Conservation (phyloP, 2,329 filamentous ascomycete species). For the Botrytis paeoniae region DNA sequence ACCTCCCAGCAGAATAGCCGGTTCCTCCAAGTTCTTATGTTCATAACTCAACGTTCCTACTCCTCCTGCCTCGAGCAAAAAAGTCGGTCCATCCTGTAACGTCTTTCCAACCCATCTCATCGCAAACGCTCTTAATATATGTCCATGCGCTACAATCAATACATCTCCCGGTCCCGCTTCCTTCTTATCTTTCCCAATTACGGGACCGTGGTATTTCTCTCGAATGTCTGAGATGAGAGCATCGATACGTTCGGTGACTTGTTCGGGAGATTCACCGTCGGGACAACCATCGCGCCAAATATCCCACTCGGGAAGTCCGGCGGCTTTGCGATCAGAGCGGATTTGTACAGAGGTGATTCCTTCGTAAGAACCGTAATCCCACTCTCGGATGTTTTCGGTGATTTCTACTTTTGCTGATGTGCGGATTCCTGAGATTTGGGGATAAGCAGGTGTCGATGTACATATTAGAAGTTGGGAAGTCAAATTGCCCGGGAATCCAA, state of each 20-base stretch:
- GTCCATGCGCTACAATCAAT: constrained; percentile 82
- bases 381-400: constrained; percentile 63
- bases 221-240: constrained; percentile 73
- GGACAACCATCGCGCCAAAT: constrained; percentile 90
- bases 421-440: constrained; percentile 35
- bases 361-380: constrained; percentile 88
- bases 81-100: constrained; percentile 67
- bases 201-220: constrained; percentile 54
- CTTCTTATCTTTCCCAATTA: constrained; percentile 51
- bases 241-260: constrained; percentile 73
- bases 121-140: constrained; percentile 83
- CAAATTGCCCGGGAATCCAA: too few relatives aligned
- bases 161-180: constrained; percentile 55
- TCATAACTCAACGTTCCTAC: constrained; percentile 82
- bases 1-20: constrained; percentile 74
- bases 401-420: constrained; percentile 63
- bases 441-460: not conserved
- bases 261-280: constrained; percentile 66
- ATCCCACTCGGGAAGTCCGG: constrained; percentile 58
- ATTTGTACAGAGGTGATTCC: constrained; percentile 74
- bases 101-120: constrained; percentile 78
- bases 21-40: constrained; percentile 73
- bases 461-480: not conserved
- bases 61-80: constrained; percentile 86
- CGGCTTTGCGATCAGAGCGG: constrained; percentile 50